phyloP scores from a whole-genome alignment of 345 rosid species.

The Salix brachista region DNA sequence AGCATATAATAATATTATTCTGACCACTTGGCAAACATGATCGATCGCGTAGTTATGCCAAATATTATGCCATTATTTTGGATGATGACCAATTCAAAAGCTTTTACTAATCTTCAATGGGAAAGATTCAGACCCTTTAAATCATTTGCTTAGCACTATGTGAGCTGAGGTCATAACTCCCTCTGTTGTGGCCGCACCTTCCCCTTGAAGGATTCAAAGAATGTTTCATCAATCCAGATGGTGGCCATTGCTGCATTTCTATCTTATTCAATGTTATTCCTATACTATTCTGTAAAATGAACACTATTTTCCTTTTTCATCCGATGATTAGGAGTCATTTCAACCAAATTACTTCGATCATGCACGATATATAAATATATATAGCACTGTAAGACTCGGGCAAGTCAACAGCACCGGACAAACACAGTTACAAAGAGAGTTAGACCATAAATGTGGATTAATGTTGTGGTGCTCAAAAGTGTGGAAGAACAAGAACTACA shows the following conservation, averaged over 20 bases:
- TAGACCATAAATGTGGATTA: not conserved
- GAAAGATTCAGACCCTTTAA: not conserved
- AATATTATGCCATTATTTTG: not conserved
- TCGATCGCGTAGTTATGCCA: not conserved
- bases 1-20: conserved; percentile 1
- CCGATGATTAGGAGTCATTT: too few species aligned
- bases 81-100: not conserved
- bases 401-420: not conserved
- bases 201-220: conserved; percentile 3
- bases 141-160: not conserved
- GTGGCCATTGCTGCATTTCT: not conserved
- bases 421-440: not conserved
- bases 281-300: not conserved
- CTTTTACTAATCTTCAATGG: not conserved
- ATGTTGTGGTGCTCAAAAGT: not conserved
- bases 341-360: too few species aligned
- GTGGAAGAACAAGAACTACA: not conserved
- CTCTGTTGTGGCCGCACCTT: too few species aligned
- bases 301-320: too few species aligned
- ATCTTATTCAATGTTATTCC: not conserved
- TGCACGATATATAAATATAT: too few species aligned
- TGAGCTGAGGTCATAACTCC: not conserved
- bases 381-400: not conserved
- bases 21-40: not conserved
- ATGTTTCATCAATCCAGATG: not conserved